These are phyloP conservation scores for Neonectria coccinea DNA, from an alignment of 2,329 filamentous ascomycete species.

Conservation along the genomic window DNA sequence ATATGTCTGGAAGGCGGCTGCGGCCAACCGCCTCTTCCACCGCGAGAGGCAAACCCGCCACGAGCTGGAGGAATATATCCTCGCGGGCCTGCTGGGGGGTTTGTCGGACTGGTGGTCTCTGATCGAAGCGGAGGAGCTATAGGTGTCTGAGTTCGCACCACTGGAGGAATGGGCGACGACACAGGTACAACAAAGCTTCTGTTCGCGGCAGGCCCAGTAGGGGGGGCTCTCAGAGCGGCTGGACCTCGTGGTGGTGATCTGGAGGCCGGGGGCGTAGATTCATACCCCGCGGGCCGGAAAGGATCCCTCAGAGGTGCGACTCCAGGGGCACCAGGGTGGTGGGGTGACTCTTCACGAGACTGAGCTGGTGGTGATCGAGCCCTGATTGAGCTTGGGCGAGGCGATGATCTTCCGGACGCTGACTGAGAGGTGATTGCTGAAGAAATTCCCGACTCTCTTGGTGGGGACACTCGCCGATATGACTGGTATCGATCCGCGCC, in stretches of 20 bases:
- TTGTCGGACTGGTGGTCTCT: slow-evolving; percentile 59
- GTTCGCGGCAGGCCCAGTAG: slow-evolving; percentile 56
- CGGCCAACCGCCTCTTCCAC: slow-evolving; percentile 60
- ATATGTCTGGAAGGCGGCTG: slow-evolving; percentile 50
- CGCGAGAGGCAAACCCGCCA: slow-evolving; percentile 59
- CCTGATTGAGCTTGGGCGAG: slow-evolving; percentile 61
- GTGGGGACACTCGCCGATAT: slow-evolving; percentile 61
- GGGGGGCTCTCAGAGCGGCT: slow-evolving; percentile 63
- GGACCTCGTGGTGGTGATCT: slow-evolving; percentile 67
- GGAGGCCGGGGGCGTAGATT: slow-evolving; percentile 43
- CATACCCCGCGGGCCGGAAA: slow-evolving; percentile 45
- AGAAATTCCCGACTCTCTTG: slow-evolving; percentile 61
- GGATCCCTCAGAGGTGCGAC: slow-evolving; percentile 45
- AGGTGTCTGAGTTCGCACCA: slow-evolving; percentile 51
- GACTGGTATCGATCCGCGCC: slow-evolving; percentile 58
- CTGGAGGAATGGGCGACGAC: slow-evolving; percentile 51
- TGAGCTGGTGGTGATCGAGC: slow-evolving; percentile 61
- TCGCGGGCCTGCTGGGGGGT: slow-evolving; percentile 66
- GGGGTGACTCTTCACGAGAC: slow-evolving; percentile 56
- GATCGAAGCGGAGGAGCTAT: slow-evolving; percentile 50
- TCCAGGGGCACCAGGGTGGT: slow-evolving; percentile 40
- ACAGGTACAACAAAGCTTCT: slow-evolving; percentile 55
- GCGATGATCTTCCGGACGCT: slow-evolving; percentile 64
- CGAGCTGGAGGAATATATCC: slow-evolving; percentile 62
- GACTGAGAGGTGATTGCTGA: slow-evolving; percentile 64